phyloP scores from a whole-genome alignment of 371 early-diverging fungal genomes.

The Mucor circinelloides region DNA sequence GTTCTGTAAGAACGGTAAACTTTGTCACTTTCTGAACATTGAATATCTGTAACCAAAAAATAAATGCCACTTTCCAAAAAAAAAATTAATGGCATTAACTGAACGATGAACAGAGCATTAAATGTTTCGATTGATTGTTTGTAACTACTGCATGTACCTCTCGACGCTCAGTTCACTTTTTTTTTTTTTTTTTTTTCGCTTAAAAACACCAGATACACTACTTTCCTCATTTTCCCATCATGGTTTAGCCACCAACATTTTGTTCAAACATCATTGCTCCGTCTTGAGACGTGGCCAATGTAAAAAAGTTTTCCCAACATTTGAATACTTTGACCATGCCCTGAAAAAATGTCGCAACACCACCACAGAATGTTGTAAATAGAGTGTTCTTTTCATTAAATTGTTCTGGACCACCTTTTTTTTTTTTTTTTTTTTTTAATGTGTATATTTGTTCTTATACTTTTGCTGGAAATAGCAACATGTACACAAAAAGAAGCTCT shows the following conservation, averaged over 20 bases:
- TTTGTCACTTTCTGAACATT: no score
- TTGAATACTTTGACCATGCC: not conserved
- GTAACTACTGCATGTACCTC: no score
- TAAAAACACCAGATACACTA: not conserved
- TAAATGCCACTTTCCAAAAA: no score
- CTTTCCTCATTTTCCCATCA: no score
- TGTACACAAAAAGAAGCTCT: not conserved
- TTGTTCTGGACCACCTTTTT: not conserved
- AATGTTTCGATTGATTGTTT: no score
- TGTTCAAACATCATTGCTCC: not conserved
- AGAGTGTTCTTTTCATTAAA: not conserved
- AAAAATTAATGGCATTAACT: no score
- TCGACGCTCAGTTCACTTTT: not conserved
- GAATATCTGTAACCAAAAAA: no score
- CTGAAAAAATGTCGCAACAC: not conserved
- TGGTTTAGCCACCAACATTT: not conserved
- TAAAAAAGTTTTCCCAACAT: not conserved
- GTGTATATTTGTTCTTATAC: not conserved
- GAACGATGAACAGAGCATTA: not conserved
- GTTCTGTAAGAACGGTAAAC: no score
- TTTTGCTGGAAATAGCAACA: not conserved
- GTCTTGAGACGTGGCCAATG: not conserved
- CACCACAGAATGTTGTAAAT: not conserved
- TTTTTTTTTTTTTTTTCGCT: no score
- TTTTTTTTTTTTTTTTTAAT: no score